phyloP scores from a whole-genome alignment of 345 rosid species.

The Moringa oleifera region DNA sequence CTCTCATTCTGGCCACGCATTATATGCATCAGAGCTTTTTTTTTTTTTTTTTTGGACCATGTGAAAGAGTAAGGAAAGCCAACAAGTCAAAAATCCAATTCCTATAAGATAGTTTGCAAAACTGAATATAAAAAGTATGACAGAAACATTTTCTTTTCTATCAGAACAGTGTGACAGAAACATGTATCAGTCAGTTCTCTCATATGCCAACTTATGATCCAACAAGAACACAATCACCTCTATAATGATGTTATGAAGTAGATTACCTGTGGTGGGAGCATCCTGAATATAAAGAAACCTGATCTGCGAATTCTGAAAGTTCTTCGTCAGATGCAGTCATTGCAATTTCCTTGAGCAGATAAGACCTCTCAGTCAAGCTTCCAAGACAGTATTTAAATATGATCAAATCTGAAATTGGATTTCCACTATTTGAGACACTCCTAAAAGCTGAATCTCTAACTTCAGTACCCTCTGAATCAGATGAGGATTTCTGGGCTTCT shows the following conservation, averaged over 20 bases:
- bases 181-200: background rate
- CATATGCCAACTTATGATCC: background rate
- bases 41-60: too few relatives aligned
- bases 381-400: constrained; percentile 83
- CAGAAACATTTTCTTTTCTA: too few relatives aligned
- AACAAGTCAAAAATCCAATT: constrained; percentile 1
- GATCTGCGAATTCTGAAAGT: constrained; percentile 62
- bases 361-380: constrained; percentile 60
- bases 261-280: constrained; percentile 86
- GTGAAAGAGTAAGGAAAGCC: background rate
- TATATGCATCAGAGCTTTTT: background rate
- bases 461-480: constrained; percentile 58
- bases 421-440: constrained; percentile 26
- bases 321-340: constrained; percentile 54
- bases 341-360: constrained; percentile 76
- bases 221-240: constrained; percentile 3
- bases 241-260: background rate
- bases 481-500: constrained; percentile 40
- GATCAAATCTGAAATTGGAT: constrained; percentile 50
- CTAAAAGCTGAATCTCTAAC: constrained; percentile 38
- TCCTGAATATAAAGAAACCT: constrained; percentile 77
- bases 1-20: background rate
- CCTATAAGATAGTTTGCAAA: background rate
- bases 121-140: background rate
- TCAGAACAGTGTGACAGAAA: background rate